Evolutionary conservation across 2,329 filamentous ascomycete genomes (phyloP), one percentile per base, ranked within the genome.

Genomic region (Massarina eburnea): DNA sequence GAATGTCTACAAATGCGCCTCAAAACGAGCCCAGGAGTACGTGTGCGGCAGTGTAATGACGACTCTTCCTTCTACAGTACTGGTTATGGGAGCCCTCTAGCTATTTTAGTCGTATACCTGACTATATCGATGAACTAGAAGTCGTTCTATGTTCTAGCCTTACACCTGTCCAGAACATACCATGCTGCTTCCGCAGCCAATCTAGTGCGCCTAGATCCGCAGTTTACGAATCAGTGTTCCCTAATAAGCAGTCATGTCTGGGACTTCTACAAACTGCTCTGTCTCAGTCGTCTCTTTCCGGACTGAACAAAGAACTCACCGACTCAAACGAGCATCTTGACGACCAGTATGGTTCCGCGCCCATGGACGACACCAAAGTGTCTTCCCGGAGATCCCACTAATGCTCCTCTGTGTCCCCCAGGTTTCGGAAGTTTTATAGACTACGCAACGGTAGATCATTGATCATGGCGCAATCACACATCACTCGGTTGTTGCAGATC

Each of bases 101-200:
- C 49, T 46, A 46, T 50, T 53, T 45, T 8, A 52, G 44, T 37
- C 41, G 37, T 44, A 5, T 4, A 8, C 12, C 27, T 30, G 5
- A 14, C 4, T 14, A 14, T 14, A 30, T 30, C 27, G n/a, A 45
- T 32, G 39, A 40, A 52, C 60, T 61, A 58, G 56, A 45, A 44
- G 50, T 14, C 27, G 12, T 33, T 35, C 15, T 29, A 41, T 57
- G 54, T 58, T 51, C 62, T 58, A 64, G 58, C 59, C 60, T 43
- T 64, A 63, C 48, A 53, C 49, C 54, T 46, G 49, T 58, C 59
- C 54, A 62, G 60, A 60, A 55, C 56, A 52, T 54, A 40, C 48
- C 38, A 55, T 54, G 45, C 51, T 49, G 51, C 46, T 37, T 48
- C 38, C 33, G 43, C 34, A 46, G 37, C 39, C 43, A 59, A 49